Percentiles rank a stretch among this genome's conserved stretches.
phyloP scores from a whole-genome alignment of 2,329 filamentous ascomycete genomes.

The Xylariaceae sp. region DNA sequence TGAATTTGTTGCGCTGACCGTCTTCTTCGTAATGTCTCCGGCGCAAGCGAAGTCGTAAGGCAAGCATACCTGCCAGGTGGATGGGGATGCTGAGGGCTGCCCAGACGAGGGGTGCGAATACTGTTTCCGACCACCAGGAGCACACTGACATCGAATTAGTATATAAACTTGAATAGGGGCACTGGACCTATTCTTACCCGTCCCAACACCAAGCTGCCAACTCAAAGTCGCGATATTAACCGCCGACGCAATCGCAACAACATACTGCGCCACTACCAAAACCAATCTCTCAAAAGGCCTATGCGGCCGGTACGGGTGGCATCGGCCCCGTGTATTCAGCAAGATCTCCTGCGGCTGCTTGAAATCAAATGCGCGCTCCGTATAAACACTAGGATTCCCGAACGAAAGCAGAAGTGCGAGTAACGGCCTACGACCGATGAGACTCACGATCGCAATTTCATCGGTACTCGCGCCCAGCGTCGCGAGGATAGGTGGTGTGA shows the following conservation, averaged over 20 bases:
- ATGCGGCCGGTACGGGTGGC: neutral
- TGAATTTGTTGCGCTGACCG: neutral
- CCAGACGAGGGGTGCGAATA: conserved; percentile 17
- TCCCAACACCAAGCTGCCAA: conserved; percentile 17
- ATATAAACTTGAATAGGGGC: neutral
- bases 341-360: conserved; percentile 18
- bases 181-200: neutral
- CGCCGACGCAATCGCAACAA: conserved; percentile 11
- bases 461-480: conserved; percentile 21
- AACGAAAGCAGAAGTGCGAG: conserved; percentile 21
- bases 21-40: conserved; percentile 3
- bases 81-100: conserved; percentile 15
- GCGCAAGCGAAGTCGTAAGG: conserved; percentile 16
- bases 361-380: conserved; percentile 21
- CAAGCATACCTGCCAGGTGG: conserved; percentile 13
- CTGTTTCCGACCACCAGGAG: conserved; percentile 16
- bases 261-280: conserved; percentile 7
- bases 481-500: conserved; percentile 22
- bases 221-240: conserved; percentile 15
- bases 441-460: conserved; percentile 21
- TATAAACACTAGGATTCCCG: conserved; percentile 21
- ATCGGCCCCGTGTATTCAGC: neutral
- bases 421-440: conserved; percentile 19
- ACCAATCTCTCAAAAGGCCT: neutral
- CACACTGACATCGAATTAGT: conserved; percentile 12